Evolutionary conservation across 2,329 filamentous ascomycete genomes (phyloP).

Genomic region (Akanthomyces uredinophilus): DNA sequence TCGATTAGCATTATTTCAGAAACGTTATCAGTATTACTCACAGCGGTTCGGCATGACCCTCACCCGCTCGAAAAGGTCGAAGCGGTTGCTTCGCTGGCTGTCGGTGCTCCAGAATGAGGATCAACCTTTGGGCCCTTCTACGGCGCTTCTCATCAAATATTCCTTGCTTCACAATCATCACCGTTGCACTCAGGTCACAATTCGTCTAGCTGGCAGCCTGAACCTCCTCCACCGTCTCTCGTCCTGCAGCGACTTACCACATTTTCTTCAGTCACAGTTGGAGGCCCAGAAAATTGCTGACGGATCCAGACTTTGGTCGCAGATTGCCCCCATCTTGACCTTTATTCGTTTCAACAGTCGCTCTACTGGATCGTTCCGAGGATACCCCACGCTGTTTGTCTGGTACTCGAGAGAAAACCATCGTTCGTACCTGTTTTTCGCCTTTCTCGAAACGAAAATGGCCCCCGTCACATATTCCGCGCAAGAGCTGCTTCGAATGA

Average conservation of each 20-base stretch:
- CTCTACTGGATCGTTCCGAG: slow-evolving; percentile 18
- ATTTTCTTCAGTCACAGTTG: slow-evolving; percentile 23
- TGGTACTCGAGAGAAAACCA: slow-evolving; percentile 31
- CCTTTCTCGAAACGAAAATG: slow-evolving; percentile 37
- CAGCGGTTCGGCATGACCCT: slow-evolving; percentile 21
- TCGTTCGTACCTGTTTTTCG: slow-evolving; percentile 37
- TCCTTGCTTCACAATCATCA: slow-evolving; percentile 27
- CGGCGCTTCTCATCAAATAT: slow-evolving; percentile 27
- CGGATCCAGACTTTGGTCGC: slow-evolving; percentile 23
- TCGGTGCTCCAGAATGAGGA: slow-evolving; percentile 32
- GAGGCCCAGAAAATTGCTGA: slow-evolving; percentile 29
- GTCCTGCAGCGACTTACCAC: slow-evolving; percentile 20
- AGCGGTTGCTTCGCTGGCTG: slow-evolving; percentile 33
- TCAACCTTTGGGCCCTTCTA: slow-evolving; percentile 30
- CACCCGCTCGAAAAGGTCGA: slow-evolving; percentile 25
- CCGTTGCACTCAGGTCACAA: slow-evolving; percentile 25
- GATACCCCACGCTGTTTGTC: slow-evolving; percentile 35
- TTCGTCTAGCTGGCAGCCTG: slow-evolving; percentile 26
- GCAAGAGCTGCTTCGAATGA: slow-evolving; percentile 38
- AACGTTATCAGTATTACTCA: slow-evolving; percentile 14
- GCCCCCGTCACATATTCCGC: slow-evolving; percentile 38
- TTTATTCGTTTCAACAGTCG: slow-evolving; percentile 27
- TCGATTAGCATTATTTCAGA: slow-evolving; percentile 16
- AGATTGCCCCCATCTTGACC: slow-evolving; percentile 30
- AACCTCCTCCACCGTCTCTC: slow-evolving; percentile 19